Evolutionary conservation across 2,329 filamentous ascomycete genomes (phyloP).

Genomic region (Claviceps quebecensis): DNA sequence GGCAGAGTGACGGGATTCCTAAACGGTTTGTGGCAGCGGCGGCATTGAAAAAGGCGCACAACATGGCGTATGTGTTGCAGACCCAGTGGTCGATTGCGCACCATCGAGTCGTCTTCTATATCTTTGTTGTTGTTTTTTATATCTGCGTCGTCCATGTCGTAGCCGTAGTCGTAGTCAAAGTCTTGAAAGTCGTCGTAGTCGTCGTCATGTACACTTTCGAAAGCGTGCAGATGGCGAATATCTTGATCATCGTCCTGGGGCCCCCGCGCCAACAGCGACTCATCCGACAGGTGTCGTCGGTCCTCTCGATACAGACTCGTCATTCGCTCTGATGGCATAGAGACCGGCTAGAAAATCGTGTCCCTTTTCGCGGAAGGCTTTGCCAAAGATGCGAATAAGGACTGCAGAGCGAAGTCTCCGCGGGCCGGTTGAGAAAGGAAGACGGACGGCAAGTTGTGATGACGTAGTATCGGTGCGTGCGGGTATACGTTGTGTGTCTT

Average conservation of each 20-base stretch:
- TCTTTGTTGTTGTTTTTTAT: too few species aligned
- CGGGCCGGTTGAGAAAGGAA: too few species aligned
- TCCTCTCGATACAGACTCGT: background rate
- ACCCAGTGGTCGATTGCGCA: conserved; percentile 1
- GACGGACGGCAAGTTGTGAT: background rate
- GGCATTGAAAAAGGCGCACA: conserved; percentile 65
- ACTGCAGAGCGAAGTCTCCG: background rate
- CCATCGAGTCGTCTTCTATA: background rate
- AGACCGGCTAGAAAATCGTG: background rate
- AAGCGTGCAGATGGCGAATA: background rate
- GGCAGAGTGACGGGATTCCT: conserved; percentile 60
- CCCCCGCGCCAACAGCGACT: background rate
- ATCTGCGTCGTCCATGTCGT: background rate
- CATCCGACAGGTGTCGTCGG: background rate
- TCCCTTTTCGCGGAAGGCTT: too few species aligned
- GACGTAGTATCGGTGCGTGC: background rate
- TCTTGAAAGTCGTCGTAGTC: background rate
- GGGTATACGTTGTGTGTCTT: too few species aligned
- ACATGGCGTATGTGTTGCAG: conserved; percentile 15
- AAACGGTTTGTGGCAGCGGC: conserved; percentile 55
- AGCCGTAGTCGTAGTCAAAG: too few species aligned
- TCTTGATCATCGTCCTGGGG: background rate
- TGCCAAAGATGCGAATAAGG: background rate
- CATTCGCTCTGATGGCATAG: background rate
- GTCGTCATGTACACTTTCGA: background rate